Percentiles rank a stretch among this genome's conserved stretches.
These are phyloP conservation scores for Phytophthora quininea DNA, from an alignment of 352 stramenopile genomes.

Conservation along the genomic window DNA sequence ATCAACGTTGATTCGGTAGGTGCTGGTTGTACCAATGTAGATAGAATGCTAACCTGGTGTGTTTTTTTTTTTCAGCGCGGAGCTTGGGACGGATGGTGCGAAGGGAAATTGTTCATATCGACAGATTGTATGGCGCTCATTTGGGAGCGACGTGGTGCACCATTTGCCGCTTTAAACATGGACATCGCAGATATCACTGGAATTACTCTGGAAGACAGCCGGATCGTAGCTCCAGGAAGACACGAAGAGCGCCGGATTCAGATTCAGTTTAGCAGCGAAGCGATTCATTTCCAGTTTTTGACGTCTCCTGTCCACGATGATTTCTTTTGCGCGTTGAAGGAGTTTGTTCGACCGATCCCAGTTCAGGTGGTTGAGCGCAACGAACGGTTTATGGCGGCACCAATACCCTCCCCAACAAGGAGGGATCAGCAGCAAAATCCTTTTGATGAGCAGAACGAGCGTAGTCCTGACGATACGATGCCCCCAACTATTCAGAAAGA, in stretches of 20 bases:
- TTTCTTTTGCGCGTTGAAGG: slow-evolving; percentile 23
- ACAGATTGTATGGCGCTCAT: slow-evolving; percentile 14
- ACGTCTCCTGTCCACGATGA: slow-evolving; percentile 15
- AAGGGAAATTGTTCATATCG: slow-evolving; percentile 31
- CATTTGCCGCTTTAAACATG: slow-evolving; percentile 30
- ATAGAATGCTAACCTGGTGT: not conserved
- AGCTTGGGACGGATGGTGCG: slow-evolving; percentile 30
- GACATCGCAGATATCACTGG: slow-evolving; percentile 21
- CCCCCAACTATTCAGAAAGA: slow-evolving; percentile 12
- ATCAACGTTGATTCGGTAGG: slow-evolving; percentile 27
- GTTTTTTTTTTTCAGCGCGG: slow-evolving; percentile 13
- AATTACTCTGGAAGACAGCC: slow-evolving; percentile 15
- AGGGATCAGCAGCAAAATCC: not conserved
- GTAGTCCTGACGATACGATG: not conserved
- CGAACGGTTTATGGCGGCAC: slow-evolving; percentile 9
- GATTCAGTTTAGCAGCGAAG: slow-evolving; percentile 19
- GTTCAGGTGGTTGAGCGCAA: not conserved
- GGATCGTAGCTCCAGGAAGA: not conserved
- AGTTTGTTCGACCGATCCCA: slow-evolving; percentile 11
- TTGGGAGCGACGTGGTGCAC: slow-evolving; percentile 27
- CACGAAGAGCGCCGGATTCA: slow-evolving; percentile 16
- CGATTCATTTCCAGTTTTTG: slow-evolving; percentile 20
- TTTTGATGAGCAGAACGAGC: not conserved
- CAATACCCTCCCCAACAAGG: not conserved
- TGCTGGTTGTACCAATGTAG: not conserved